phyloP scores from a whole-genome alignment of 805 yeast species.

The Yueomyces sinensis region DNA sequence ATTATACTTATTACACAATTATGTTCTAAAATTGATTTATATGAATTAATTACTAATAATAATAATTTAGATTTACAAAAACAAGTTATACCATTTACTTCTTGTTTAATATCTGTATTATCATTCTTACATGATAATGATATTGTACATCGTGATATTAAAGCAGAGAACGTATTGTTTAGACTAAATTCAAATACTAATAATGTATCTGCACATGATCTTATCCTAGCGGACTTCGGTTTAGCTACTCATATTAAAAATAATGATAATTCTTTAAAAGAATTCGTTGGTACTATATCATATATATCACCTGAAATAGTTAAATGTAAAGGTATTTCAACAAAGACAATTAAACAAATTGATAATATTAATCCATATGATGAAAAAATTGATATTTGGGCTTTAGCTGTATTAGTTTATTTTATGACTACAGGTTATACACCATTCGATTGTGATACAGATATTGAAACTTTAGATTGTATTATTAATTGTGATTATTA shows the following conservation, averaged over 20 bases:
- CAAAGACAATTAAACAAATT: slow-evolving; percentile 7
- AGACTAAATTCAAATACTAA: slow-evolving; percentile 21
- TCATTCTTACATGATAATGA: slow-evolving; percentile 44
- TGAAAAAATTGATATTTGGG: slow-evolving; percentile 59
- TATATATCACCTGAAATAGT: slow-evolving; percentile 67
- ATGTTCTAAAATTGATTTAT: slow-evolving; percentile 57
- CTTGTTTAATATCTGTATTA: slow-evolving; percentile 40
- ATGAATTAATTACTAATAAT: slow-evolving; percentile 39
- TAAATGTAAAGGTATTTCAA: slow-evolving; percentile 23
- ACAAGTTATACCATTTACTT: slow-evolving; percentile 37
- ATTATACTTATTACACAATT: slow-evolving; percentile 50
- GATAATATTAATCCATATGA: slow-evolving; percentile 30
- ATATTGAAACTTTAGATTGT: slow-evolving; percentile 53
- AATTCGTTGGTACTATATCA: slow-evolving; percentile 53
- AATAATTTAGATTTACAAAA: slow-evolving; percentile 31
- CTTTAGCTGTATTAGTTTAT: slow-evolving; percentile 59
- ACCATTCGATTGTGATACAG: slow-evolving; percentile 66
- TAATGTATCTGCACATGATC: slow-evolving; percentile 21
- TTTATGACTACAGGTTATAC: slow-evolving; percentile 62
- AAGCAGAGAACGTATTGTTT: slow-evolving; percentile 59
- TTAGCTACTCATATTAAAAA: slow-evolving; percentile 37
- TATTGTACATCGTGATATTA: slow-evolving; percentile 58
- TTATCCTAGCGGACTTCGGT: slow-evolving; percentile 37
- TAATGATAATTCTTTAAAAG: slow-evolving; percentile 26
- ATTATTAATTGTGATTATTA: slow-evolving; percentile 43